These are phyloP conservation scores for Chamaecyparis obtusa DNA, from an alignment of 75 land plant species.

Conservation along the genomic window DNA sequence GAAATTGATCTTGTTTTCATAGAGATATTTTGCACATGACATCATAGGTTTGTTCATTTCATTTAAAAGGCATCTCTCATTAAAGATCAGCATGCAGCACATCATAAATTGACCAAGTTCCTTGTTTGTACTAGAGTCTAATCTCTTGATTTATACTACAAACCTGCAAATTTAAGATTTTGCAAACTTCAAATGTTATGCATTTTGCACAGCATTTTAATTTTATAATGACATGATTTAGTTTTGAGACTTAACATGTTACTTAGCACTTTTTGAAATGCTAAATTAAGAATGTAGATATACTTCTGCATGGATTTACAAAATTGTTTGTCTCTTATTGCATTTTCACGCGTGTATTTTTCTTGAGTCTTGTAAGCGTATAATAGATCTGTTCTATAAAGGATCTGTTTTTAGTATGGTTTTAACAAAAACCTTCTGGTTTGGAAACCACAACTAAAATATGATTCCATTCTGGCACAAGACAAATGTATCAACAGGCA, in stretches of 20 bases:
- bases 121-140: not conserved
- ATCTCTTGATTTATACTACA: not conserved
- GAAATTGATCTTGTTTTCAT: not conserved
- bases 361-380: not conserved
- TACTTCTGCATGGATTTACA: not conserved
- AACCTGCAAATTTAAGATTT: not conserved
- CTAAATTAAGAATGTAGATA: not conserved
- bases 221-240: not conserved
- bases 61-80: too few relatives aligned
- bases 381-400: not conserved
- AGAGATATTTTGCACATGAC: not conserved
- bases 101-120: not conserved
- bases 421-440: not conserved
- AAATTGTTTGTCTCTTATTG: not conserved
- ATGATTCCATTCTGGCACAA: not conserved
- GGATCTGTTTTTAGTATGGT: not conserved
- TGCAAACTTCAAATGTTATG: not conserved
- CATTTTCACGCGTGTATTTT: not conserved
- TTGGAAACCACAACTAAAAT: not conserved
- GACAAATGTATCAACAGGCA: not conserved
- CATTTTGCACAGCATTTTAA: not conserved
- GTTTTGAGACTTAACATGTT: not conserved
- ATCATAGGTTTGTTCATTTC: not conserved
- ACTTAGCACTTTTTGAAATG: not conserved
- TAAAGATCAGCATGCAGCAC: not conserved